Conservation (phyloP, 2,329 filamentous ascomycete genomes). For the Paracoccidioides lutzii region DNA sequence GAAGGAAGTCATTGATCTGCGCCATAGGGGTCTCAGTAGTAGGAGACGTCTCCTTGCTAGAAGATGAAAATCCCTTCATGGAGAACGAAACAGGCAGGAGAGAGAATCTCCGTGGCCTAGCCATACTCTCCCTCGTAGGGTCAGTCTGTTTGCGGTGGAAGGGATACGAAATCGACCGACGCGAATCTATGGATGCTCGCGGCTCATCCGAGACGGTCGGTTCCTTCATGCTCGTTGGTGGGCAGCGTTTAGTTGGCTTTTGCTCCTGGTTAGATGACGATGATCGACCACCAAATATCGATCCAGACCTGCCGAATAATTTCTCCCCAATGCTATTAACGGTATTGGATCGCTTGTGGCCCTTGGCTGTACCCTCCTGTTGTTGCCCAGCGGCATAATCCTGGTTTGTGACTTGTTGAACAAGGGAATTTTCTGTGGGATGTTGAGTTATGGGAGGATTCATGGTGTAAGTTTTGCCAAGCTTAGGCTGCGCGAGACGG, state of each 20-base stretch:
- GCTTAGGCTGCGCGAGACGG: constrained; percentile 69
- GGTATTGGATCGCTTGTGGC: constrained; percentile 58
- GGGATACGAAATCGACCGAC: constrained; percentile 57
- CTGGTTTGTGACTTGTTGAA: constrained; percentile 47
- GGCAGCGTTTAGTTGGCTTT: constrained; percentile 56
- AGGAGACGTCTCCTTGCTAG: constrained; percentile 38
- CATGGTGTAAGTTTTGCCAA: constrained; percentile 56
- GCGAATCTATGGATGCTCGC: constrained; percentile 59
- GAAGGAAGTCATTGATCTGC: constrained; percentile 22
- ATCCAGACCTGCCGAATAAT: constrained; percentile 71
- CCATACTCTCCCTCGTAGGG: constrained; percentile 40
- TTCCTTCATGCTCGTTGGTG: constrained; percentile 68
- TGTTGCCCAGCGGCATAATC: constrained; percentile 42
- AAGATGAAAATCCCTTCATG: constrained; percentile 50
- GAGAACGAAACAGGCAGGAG: constrained; percentile 54
- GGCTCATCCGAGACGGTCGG: constrained; percentile 47
- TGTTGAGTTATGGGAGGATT: constrained; percentile 52
- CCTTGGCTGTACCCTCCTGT: constrained; percentile 30
- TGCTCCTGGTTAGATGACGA: constrained; percentile 26
- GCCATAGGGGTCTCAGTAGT: constrained; percentile 27
- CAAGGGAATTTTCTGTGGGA: constrained; percentile 43
- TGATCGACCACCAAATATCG: constrained; percentile 55
- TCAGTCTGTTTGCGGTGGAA: constrained; percentile 60
- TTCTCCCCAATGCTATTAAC: constrained; percentile 73
- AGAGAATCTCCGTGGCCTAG: constrained; percentile 57